phyloP scores from a whole-genome alignment of 2,329 filamentous ascomycete species.

The Sporothrix euskadiensis region DNA sequence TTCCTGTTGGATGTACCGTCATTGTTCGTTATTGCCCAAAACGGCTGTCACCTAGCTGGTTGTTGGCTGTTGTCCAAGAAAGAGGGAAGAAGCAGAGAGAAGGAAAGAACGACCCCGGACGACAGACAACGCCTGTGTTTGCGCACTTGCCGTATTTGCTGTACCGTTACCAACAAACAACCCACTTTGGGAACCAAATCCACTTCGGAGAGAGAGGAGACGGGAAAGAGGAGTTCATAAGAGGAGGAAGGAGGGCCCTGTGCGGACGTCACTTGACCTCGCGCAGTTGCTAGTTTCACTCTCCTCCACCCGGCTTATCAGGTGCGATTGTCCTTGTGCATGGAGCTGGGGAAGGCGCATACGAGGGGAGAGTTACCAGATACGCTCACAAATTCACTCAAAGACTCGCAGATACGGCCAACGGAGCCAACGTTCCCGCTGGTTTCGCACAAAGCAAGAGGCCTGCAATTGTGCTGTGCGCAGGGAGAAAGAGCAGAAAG shows the following conservation, averaged over 20 bases:
- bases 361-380: not conserved
- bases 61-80: not conserved
- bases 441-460: not conserved
- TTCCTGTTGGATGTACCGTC: not conserved
- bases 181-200: not conserved
- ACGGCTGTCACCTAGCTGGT: not conserved
- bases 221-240: not conserved
- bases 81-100: not conserved
- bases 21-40: not conserved
- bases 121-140: not conserved
- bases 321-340: not conserved
- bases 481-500: not conserved
- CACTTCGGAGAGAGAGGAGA: slow-evolving; percentile 20
- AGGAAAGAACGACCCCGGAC: not conserved
- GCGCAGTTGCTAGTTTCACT: slow-evolving; percentile 13
- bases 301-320: slow-evolving; percentile 18
- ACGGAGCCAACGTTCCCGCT: slow-evolving; percentile 7
- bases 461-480: not conserved
- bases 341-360: slow-evolving; percentile 1
- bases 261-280: slow-evolving; percentile 22
- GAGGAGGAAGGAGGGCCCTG: not conserved
- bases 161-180: slow-evolving; percentile 17
- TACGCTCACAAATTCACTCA: not conserved
- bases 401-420: not conserved
- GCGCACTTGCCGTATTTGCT: slow-evolving; percentile 18